These are phyloP conservation scores for Bonia amplexicaulis DNA, from an alignment of 176 grass and related monocot genomes.

Conservation along the genomic window DNA sequence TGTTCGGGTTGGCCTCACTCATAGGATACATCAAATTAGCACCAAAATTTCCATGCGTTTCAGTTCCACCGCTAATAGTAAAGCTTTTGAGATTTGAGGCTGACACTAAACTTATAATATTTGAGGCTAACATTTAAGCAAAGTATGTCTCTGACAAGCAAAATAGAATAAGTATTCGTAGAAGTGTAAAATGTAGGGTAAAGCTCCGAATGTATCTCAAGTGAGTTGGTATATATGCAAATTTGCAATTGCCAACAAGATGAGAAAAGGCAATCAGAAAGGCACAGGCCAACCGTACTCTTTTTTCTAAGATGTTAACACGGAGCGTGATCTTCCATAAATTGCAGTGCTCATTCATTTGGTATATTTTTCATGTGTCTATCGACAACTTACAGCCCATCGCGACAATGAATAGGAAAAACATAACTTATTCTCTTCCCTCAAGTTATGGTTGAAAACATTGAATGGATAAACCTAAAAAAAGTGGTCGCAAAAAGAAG, in stretches of 20 bases:
- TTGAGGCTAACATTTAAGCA: not conserved
- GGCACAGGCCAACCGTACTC: not conserved
- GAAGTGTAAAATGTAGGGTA: not conserved
- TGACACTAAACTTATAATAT: too few species aligned
- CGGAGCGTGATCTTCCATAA: not conserved
- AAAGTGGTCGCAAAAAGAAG: not conserved
- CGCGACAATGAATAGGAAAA: not conserved
- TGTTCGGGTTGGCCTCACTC: not conserved
- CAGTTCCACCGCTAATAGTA: not conserved
- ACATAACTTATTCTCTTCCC: conserved; percentile 34
- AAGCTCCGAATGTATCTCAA: not conserved
- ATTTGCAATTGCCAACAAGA: not conserved
- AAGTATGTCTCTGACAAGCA: not conserved
- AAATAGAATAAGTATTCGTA: not conserved
- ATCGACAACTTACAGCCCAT: conserved; percentile 26
- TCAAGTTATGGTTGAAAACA: not conserved
- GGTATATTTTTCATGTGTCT: not conserved
- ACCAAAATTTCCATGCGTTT: not conserved
- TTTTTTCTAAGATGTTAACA: not conserved
- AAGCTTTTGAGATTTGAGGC: not conserved
- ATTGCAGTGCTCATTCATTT: not conserved
- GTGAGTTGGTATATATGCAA: not conserved
- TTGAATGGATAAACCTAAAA: conserved; percentile 39
- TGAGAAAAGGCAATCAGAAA: not conserved
- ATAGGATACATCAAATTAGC: not conserved